Conservation (phyloP, 2,329 filamentous ascomycete genomes). For the Colletotrichum limetticola region DNA sequence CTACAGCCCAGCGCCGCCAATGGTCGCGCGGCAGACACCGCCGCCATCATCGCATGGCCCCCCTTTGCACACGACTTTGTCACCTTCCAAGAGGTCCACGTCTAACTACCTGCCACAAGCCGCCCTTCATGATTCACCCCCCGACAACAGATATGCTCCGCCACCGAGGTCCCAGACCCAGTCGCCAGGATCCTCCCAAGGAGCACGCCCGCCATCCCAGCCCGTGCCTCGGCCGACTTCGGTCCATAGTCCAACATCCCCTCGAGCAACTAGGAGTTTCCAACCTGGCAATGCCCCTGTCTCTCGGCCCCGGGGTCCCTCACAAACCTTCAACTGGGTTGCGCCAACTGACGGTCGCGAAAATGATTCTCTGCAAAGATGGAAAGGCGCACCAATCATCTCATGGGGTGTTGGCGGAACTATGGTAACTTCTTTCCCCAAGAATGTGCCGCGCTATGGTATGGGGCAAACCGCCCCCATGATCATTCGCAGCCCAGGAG, state of each 20-base stretch:
- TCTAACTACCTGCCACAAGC: slow-evolving; percentile 62
- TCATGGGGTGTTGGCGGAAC: slow-evolving; percentile 89
- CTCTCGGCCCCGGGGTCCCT: slow-evolving; percentile 61
- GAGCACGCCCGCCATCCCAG: slow-evolving; percentile 51
- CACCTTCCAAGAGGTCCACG: slow-evolving; percentile 65
- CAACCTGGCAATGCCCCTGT: slow-evolving; percentile 43
- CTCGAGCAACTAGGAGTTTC: slow-evolving; percentile 38
- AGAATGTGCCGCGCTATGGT: slow-evolving; percentile 86
- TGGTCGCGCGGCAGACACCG: slow-evolving; percentile 56
- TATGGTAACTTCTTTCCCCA: slow-evolving; percentile 87
- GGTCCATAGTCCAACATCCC: slow-evolving; percentile 57
- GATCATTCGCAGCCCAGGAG: slow-evolving; percentile 84
- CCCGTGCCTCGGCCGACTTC: slow-evolving; percentile 65
- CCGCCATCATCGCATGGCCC: slow-evolving; percentile 53
- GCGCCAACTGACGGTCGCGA: slow-evolving; percentile 74
- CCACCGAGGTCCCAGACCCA: slow-evolving; percentile 72
- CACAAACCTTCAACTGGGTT: slow-evolving; percentile 67
- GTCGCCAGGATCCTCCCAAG: slow-evolving; percentile 64
- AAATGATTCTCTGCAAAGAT: slow-evolving; percentile 84
- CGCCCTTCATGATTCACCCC: slow-evolving; percentile 36
- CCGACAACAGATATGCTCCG: slow-evolving; percentile 58
- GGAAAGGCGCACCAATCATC: slow-evolving; percentile 90
- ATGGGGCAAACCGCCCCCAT: slow-evolving; percentile 78
- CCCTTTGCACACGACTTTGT: slow-evolving; percentile 56
- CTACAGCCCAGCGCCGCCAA: slow-evolving; percentile 51